Evolutionary conservation across 805 yeast species (phyloP).

Genomic region (Metschnikowia lochheadii): DNA sequence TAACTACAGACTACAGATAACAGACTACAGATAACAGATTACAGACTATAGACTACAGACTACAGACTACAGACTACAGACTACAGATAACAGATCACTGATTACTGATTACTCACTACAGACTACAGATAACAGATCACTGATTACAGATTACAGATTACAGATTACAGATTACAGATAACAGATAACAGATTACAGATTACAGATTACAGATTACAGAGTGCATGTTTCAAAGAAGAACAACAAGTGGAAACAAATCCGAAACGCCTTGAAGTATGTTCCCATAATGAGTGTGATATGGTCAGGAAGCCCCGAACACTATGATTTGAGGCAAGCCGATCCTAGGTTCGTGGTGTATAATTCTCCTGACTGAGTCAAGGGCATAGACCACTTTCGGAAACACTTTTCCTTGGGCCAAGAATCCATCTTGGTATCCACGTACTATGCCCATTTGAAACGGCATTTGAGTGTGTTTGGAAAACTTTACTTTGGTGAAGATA

Average conservation of each 20-base stretch:
- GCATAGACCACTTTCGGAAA: constrained; percentile 55
- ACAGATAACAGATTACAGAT: too few species aligned
- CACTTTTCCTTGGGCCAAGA: constrained; percentile 60
- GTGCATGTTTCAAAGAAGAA: constrained; percentile 8
- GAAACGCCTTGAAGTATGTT: constrained; percentile 26
- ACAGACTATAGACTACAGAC: too few species aligned
- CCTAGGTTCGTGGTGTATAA: constrained; percentile 49
- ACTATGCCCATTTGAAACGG: constrained; percentile 64
- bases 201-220: too few species aligned
- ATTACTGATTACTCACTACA: too few species aligned
- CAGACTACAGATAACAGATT: too few species aligned
- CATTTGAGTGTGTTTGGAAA: constrained; percentile 82
- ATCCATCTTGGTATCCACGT: constrained; percentile 59
- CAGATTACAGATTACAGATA: too few species aligned
- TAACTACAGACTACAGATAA: too few species aligned
- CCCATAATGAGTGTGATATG: constrained; percentile 40
- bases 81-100: too few species aligned
- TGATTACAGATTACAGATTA: too few species aligned
- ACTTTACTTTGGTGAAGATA: constrained; percentile 62
- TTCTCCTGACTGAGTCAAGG: constrained; percentile 38
- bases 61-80: too few species aligned
- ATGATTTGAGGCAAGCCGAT: constrained; percentile 32
- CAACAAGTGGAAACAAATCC: constrained; percentile 9
- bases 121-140: too few species aligned
- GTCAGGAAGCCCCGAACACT: constrained; percentile 63